phyloP scores from a whole-genome alignment of 2,329 filamentous ascomycete genomes.

The Ophiosphaerella narmari region DNA sequence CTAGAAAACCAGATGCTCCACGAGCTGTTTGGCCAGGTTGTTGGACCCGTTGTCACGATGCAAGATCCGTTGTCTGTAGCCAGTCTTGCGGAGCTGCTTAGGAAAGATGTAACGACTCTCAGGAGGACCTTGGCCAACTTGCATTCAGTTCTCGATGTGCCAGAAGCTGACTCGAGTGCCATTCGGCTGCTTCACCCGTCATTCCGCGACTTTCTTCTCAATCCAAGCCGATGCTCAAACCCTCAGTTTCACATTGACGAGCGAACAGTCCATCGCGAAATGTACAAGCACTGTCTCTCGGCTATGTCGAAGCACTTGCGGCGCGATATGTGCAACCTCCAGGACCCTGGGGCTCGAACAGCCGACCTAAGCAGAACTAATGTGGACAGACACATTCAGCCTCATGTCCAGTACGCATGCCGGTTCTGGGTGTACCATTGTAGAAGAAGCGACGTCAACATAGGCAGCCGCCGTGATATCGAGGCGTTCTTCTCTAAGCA shows the following conservation, averaged over 20 bases:
- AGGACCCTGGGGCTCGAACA: not conserved
- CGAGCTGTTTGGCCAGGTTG: conserved; percentile 2
- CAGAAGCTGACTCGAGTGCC: conserved; percentile 1
- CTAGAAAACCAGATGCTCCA: conserved; percentile 2
- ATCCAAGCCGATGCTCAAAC: conserved; percentile 11
- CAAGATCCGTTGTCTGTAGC: conserved; percentile 1
- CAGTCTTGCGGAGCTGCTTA: conserved; percentile 7
- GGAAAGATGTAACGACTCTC: not conserved
- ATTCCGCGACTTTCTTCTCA: conserved; percentile 17
- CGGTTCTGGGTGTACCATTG: conserved; percentile 45
- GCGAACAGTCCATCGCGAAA: not conserved
- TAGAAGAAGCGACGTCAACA: conserved; percentile 13
- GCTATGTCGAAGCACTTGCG: not conserved
- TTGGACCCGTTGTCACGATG: conserved; percentile 6
- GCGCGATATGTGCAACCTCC: not conserved
- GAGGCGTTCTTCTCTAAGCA: too few species aligned
- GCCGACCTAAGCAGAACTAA: not conserved
- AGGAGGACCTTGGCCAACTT: conserved; percentile 4
- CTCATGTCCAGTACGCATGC: not conserved
- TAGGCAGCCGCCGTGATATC: not conserved
- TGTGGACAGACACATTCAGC: not conserved
- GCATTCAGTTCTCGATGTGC: conserved; percentile 14
- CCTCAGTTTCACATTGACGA: conserved; percentile 45
- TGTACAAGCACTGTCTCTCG: not conserved
- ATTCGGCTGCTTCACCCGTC: conserved; percentile 13